Evolutionary conservation across 2,329 filamentous ascomycete genomes (phyloP), one percentile per base, ranked within the genome.

Genomic region (Penicillium sp.): DNA sequence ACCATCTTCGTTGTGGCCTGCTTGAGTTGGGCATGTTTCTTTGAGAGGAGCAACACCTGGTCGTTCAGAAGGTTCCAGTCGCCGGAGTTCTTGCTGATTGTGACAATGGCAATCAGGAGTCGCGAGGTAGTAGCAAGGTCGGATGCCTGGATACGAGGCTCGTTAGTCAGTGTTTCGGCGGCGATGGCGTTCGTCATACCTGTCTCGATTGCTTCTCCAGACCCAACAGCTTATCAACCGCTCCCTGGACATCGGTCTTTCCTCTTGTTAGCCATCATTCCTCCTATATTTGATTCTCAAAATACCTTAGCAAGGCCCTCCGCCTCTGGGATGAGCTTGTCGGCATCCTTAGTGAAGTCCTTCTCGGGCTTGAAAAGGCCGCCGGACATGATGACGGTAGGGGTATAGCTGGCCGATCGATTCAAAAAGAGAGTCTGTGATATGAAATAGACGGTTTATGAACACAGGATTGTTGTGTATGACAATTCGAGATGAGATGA

Each of bases 1-100:
- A 99, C 92, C 94, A 99, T 99, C 81, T 93, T 94, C 67, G 94
- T 97, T 69, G 92, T 94, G 70, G 94, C 94, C 78, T 97, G 94
- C 79, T 99, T 99, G 72, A 99, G 92, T 81, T 99, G 94, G 68
- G 92, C 91, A 89, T 99, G 94, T 82, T 99, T 99, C 87, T 99
- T 99, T 63, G 94, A 97, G 54, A 99, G 83, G 61, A 97, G 83
- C 67, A 96, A 83, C 60, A 96, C 91, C 79, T 99, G 94, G 79
- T 99, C 94, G 74, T 96, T 97, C 78, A 99, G 84, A 69, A 97
- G 80, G 74, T 86, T 87, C 94, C 94, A 99, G 75, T 99, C 92
- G 64, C 88, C 88, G 18, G 90, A 87, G 75, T 96, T 83, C 78
- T 97, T 97, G 81, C 91, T 93, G 81, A 97, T 86, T 71, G 91